Evolutionary conservation across 768 basidiomycete genomes (phyloP).

Genomic region (Suillus sp.): DNA sequence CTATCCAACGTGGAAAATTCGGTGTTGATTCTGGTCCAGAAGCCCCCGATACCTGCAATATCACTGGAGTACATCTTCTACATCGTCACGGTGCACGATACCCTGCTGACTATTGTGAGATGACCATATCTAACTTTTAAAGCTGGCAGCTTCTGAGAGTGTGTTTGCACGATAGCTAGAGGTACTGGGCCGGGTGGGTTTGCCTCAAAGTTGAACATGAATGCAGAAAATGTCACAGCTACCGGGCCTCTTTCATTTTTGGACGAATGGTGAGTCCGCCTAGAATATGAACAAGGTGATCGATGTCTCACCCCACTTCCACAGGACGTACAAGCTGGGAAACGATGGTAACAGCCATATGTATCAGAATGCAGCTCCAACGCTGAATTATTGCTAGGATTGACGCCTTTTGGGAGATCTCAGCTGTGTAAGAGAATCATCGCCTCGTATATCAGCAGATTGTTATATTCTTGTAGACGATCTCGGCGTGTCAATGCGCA

Average conservation of each 20-base stretch:
- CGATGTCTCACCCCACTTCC: neutral
- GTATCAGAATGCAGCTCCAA: conserved; percentile 16
- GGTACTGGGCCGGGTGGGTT: conserved; percentile 50
- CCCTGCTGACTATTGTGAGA: conserved; percentile 35
- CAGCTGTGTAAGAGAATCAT: conserved; percentile 62
- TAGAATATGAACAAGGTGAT: neutral
- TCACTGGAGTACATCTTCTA: conserved; percentile 74
- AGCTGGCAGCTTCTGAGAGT: conserved; percentile 24
- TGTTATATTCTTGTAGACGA: conserved; percentile 30
- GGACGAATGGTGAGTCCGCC: conserved; percentile 65
- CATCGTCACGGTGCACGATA: conserved; percentile 77
- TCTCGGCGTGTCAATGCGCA: conserved; percentile 43
- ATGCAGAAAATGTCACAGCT: conserved; percentile 56
- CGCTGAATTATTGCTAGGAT: conserved; percentile 39
- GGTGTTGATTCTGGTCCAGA: conserved; percentile 70
- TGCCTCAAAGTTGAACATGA: conserved; percentile 48
- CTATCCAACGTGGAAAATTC: conserved; percentile 58
- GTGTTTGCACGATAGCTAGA: conserved; percentile 18
- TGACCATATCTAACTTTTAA: conserved; percentile 15
- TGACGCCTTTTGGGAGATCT: conserved; percentile 82
- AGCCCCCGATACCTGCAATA: conserved; percentile 63
- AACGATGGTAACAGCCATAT: conserved; percentile 56
- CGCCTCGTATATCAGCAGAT: neutral
- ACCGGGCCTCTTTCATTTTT: conserved; percentile 67
- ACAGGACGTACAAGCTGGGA: conserved; percentile 83